Conservation (phyloP, 805 yeast genomes). For the Kurtzmaniella cleridarum region DNA sequence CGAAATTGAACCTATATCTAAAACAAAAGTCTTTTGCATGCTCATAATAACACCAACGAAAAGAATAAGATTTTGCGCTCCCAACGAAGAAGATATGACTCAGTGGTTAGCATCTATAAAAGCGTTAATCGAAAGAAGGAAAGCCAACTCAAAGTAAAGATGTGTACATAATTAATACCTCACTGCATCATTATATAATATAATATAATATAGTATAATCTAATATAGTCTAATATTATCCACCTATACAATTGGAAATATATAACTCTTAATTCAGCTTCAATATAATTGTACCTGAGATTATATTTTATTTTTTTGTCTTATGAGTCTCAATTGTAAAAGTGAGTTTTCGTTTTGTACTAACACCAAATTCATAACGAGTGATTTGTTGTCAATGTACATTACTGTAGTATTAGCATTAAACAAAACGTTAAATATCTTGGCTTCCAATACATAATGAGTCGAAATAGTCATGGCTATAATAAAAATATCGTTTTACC, state of each 20-base stretch:
- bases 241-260: conserved; percentile 3
- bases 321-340: too few species aligned
- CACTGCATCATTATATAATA: not conserved
- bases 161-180: not conserved
- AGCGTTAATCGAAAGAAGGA: conserved; percentile 19
- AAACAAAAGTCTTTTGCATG: conserved; percentile 40
- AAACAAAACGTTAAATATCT: too few species aligned
- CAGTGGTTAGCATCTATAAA: conserved; percentile 46
- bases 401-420: too few species aligned
- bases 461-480: too few species aligned
- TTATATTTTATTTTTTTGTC: too few species aligned
- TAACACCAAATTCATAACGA: not conserved
- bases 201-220: conserved; percentile 4
- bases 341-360: conserved; percentile 7
- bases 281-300: too few species aligned
- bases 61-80: conserved; percentile 40
- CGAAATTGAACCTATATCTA: conserved; percentile 44
- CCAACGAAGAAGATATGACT: conserved; percentile 40
- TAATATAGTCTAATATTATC: conserved; percentile 12
- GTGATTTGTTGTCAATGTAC: too few species aligned
- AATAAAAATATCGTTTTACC: too few species aligned
- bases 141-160: conserved; percentile 8
- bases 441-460: too few species aligned
- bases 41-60: conserved; percentile 43
- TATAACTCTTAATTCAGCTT: too few species aligned